These are phyloP conservation scores for Pseudopyricularia javanii DNA, from an alignment of 2,329 filamentous ascomycete species.

Conservation along the genomic window DNA sequence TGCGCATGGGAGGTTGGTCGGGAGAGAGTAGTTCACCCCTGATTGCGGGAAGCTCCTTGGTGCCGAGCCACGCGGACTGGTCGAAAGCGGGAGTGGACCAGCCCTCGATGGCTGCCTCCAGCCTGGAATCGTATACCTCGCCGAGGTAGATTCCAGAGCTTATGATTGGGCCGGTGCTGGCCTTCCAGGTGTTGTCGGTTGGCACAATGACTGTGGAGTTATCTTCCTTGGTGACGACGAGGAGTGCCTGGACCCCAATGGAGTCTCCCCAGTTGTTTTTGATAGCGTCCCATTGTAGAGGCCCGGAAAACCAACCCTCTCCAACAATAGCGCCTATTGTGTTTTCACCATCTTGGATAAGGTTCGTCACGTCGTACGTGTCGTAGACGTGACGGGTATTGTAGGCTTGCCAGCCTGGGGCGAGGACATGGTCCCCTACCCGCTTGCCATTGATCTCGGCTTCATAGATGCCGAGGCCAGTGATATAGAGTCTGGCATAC, in stretches of 20 bases:
- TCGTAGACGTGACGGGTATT: conserved; percentile 25
- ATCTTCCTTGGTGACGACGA: conserved; percentile 15
- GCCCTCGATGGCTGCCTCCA: conserved; percentile 9
- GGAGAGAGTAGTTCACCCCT: conserved; percentile 23
- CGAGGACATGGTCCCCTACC: conserved; percentile 17
- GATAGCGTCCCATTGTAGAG: conserved; percentile 10
- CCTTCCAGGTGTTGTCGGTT: conserved; percentile 7
- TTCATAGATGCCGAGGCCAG: conserved; percentile 19
- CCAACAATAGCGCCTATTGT: conserved; percentile 24
- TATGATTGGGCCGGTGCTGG: conserved; percentile 17
- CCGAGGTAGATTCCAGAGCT: conserved; percentile 37
- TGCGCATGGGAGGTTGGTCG: conserved; percentile 30
- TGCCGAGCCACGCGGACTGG: conserved; percentile 12
- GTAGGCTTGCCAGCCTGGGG: conserved; percentile 30
- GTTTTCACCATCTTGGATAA: conserved; percentile 12
- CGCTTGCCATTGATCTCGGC: conserved; percentile 20
- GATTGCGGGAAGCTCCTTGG: conserved; percentile 16
- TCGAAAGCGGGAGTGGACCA: conserved; percentile 8
- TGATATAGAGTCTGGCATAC: conserved; percentile 20
- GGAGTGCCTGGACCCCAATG: conserved; percentile 23
- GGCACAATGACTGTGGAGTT: background rate
- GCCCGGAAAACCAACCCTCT: conserved; percentile 30
- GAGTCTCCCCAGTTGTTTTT: conserved; percentile 25
- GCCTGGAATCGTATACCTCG: conserved; percentile 32
- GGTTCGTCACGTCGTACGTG: conserved; percentile 24